Percentiles rank a stretch among this genome's conserved stretches.
phyloP scores from a whole-genome alignment of 495 filamentous ascomycete genomes.

The Staphylotrichum tortipilum region DNA sequence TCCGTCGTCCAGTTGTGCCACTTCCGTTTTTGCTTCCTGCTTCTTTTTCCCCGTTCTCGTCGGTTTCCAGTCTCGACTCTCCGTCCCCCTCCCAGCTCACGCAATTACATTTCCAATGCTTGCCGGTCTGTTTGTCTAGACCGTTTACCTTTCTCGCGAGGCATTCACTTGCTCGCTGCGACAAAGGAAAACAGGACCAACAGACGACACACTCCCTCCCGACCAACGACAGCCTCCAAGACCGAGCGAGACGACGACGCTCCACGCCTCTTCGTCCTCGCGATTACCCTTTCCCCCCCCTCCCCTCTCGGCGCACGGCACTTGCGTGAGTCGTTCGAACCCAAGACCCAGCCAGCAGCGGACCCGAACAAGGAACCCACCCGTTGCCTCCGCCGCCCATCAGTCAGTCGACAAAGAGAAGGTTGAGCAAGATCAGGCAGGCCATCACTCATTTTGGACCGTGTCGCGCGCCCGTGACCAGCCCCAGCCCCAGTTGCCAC shows the following conservation, averaged over 20 bases:
- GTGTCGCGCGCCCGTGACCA: slow-evolving; percentile 8
- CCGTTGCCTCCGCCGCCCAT: slow-evolving; percentile 5
- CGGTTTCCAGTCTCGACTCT: slow-evolving; percentile 3
- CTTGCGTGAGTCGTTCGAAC: background rate
- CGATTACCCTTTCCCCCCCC: no score
- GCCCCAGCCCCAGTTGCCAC: slow-evolving; percentile 22
- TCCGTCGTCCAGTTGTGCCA: background rate
- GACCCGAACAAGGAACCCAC: slow-evolving; percentile 10
- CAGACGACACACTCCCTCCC: slow-evolving; percentile 12
- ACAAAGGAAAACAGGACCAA: slow-evolving; percentile 27
- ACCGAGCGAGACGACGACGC: slow-evolving; percentile 4
- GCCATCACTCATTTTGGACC: slow-evolving; percentile 6
- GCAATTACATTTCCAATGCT: slow-evolving; percentile 20
- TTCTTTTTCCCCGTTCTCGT: slow-evolving; percentile 14
- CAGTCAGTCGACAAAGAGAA: slow-evolving; percentile 4
- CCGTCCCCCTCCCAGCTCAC: slow-evolving; percentile 1
- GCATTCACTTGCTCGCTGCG: slow-evolving; percentile 43
- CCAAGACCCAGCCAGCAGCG: background rate
- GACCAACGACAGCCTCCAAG: no score
- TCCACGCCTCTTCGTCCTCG: background rate
- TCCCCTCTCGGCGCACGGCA: no score
- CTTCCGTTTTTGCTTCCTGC: background rate
- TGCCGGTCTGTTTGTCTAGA: slow-evolving; percentile 26
- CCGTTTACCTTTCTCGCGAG: slow-evolving; percentile 30
- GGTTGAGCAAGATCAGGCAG: background rate